Conservation (phyloP, 148 eudicot genomes). For the Heliamphora exappendiculata region DNA sequence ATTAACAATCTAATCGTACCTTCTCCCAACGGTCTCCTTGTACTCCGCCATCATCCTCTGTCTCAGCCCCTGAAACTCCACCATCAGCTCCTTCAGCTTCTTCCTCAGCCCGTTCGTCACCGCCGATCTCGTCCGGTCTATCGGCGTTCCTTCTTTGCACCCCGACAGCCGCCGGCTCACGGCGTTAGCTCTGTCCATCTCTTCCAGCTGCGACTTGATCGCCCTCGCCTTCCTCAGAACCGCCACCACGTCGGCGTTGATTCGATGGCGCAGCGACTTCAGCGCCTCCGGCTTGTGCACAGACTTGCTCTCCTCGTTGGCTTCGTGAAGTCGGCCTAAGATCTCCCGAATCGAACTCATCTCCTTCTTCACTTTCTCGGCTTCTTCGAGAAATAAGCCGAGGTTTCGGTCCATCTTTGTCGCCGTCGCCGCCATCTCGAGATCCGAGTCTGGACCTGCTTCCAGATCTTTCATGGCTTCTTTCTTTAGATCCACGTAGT, state of each 20-base stretch:
- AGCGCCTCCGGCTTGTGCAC: constrained; percentile 68
- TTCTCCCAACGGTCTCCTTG: constrained; percentile 70
- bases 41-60: constrained; percentile 80
- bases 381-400: constrained; percentile 64
- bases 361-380: constrained; percentile 67
- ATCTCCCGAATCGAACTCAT: constrained; percentile 52
- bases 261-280: constrained; percentile 41
- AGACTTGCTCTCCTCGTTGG: constrained; percentile 58
- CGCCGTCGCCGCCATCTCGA: constrained; percentile 34
- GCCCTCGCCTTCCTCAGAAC: constrained; percentile 60
- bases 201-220: constrained; percentile 53
- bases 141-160: constrained; percentile 52
- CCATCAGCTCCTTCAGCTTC: constrained; percentile 91
- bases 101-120: constrained; percentile 85
- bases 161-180: constrained; percentile 56
- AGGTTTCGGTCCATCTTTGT: constrained; percentile 51
- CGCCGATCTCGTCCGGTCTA: constrained; percentile 67
- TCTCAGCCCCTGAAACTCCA: constrained; percentile 81
- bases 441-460: constrained; percentile 36
- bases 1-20: too few species aligned
- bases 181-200: constrained; percentile 65
- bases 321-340: constrained; percentile 34
- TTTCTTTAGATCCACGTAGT: constrained; percentile 79
- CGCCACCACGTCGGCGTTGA: constrained; percentile 58
- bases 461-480: constrained; percentile 60